phyloP scores from a whole-genome alignment of 2,329 filamentous ascomycete genomes.

The Cytospora paraplurivora region DNA sequence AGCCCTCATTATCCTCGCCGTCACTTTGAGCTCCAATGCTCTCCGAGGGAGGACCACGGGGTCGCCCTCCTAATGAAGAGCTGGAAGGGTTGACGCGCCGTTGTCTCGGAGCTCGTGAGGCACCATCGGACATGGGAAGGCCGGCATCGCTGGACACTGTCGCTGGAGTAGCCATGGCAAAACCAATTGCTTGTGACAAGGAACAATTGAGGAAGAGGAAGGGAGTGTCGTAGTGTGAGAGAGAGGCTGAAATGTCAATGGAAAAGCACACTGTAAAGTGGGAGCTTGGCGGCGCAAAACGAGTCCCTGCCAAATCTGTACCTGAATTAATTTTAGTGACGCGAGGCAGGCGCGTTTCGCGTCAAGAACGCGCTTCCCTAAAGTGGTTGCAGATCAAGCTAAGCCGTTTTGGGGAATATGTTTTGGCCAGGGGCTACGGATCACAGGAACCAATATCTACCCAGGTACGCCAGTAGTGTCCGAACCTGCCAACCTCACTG shows the following conservation, averaged over 20 bases:
- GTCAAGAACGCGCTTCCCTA: slow-evolving; percentile 17
- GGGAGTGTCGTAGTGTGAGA: neutral
- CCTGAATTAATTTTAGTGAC: slow-evolving; percentile 20
- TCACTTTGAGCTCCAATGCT: slow-evolving; percentile 62
- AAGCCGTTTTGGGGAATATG: slow-evolving; percentile 19
- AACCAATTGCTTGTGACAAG: neutral
- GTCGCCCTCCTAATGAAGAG: slow-evolving; percentile 49
- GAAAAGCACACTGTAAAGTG: neutral
- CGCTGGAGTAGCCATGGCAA: slow-evolving; percentile 41
- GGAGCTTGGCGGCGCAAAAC: slow-evolving; percentile 17
- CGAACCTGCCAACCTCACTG: neutral
- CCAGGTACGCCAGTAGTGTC: too few relatives aligned
- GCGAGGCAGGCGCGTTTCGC: slow-evolving; percentile 21
- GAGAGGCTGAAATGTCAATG: slow-evolving; percentile 16
- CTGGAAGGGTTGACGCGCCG: slow-evolving; percentile 51
- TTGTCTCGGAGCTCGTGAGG: slow-evolving; percentile 49
- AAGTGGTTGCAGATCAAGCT: slow-evolving; percentile 26
- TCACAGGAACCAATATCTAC: neutral
- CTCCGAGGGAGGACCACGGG: slow-evolving; percentile 64
- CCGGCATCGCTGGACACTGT: slow-evolving; percentile 59
- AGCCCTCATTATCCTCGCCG: slow-evolving; percentile 59
- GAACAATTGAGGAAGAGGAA: neutral
- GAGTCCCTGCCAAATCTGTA: neutral
- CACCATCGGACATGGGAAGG: slow-evolving; percentile 59
- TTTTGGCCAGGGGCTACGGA: slow-evolving; percentile 10